Base-by-base conservation (phyloP, 2,329 filamentous ascomycete species). In the Aspergillus spinulosporus region DNA sequence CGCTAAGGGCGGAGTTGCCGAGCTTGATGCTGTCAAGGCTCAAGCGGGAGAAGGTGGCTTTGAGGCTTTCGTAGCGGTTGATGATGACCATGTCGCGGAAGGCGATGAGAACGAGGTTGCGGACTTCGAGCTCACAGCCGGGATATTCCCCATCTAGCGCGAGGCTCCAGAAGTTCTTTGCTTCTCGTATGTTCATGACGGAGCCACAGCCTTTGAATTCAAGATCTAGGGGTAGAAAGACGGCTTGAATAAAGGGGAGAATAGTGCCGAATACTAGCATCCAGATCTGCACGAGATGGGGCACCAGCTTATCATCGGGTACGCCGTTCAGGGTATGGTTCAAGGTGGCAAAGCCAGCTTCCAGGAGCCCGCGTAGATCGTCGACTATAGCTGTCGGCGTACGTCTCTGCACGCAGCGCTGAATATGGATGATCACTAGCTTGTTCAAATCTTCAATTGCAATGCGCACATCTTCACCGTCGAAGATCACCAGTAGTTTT, bases 221-320 rank as follows among this genome's bases (percentile, higher is more conserved):
- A 8, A 96, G 83, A 68, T 99, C 94, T 1, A 99, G 78, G 0
- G 92, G 94, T 1, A 99, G 78, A 69, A 99, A 97, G 1, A 97
- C 92, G 1, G 93, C 92, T 76, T 97, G 93, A 66, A 99, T 87
- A 68, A 96, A 97, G 0, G 94, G 94, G 4, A 97, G 76, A 37
- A 97, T 90, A 4, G 85, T 89, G 2, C 91, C 93, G 67, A 97
- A 97, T 0, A 94, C 92, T 46, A 94, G 87, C 57, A 95, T 84
- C 94, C 94, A 99, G 68, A 97, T 86, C 69, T 96, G 91, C 2
- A 97, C 93, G 0, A 99, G 80, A 54, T 91, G 86, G 0, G 91
- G 90, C 21, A 97, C 91, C n/a, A 97, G 83, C 34, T 88, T 84
- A 59, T 96, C 92, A 67, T 97, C 93, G 0, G 90, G 82, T 0